Base-by-base conservation (phyloP, 139 green algal genomes). In the Tetraselmis striata region DNA sequence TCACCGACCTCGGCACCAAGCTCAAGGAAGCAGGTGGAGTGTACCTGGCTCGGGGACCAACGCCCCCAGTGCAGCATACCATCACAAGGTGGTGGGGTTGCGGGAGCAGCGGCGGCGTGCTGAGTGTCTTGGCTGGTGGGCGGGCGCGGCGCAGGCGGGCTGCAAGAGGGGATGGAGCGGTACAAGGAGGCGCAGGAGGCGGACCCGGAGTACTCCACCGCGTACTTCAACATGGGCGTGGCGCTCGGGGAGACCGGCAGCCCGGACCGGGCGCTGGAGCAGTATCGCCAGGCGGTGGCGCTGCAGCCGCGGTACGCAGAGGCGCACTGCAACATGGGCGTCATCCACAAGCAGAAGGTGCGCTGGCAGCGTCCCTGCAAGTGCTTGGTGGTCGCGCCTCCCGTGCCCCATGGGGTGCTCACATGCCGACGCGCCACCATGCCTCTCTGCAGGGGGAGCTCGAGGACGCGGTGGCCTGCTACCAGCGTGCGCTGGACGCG, bases 261-360 rank as follows among this genome's bases (percentile, higher is more conserved):
- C 0, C 28, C 32, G 0, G 81, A 89, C 23, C 80, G 82, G 26
- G 84, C 87, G 2, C 31, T 91, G 23, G 27, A 25, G 2, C 83
- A 87, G 30, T 95, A 95, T 30, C 28, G 81, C 31, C 80, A 75
- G 25, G 90, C 89, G 29, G 81, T 90, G 18, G 76, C 84, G 11
- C 75, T 92, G 59, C 59, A 87, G 80, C 92, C 95, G 1, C 32
- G 79, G 0, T 94, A 96, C 78, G 88, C 91, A 0, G 93, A 98
- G 86, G 92, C 96, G 23, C 93, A 94, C 77, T 98, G 96, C 94
- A 99, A 99, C 88, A 86, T 96, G 85, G 96, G 95, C 0, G 93
- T 97, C 2, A 92, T 98, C 11, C 88, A 89, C 32, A 91, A 90
- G 80, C 80, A 92, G 28, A 74, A 84, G 81, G 81, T 88, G 79